Evolutionary conservation across 139 green algal species (phyloP).

Genomic region (Chlamydomonas incerta): DNA sequence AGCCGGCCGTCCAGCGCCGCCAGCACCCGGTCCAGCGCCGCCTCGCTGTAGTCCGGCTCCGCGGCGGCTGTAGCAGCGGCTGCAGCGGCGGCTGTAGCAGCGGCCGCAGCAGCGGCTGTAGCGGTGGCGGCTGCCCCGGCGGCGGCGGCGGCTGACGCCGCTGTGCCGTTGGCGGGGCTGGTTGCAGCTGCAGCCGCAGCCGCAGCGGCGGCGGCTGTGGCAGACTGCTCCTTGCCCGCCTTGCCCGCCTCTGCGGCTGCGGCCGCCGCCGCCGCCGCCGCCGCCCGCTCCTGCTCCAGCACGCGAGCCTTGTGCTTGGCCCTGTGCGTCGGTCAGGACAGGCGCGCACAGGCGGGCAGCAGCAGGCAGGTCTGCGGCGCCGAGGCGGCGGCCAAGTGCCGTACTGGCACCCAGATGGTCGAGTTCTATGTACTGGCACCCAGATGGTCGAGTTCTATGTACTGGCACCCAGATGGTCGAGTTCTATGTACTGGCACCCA

Average conservation of each 20-base stretch:
- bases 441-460: too few species aligned
- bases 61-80: background rate
- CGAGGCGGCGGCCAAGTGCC: too few species aligned
- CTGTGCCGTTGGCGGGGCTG: too few species aligned
- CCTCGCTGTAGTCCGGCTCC: constrained; percentile 39
- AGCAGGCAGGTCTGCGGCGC: too few species aligned
- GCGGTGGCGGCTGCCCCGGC: background rate
- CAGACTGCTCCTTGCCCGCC: background rate
- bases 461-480: too few species aligned
- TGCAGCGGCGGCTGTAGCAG: background rate
- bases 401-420: too few species aligned
- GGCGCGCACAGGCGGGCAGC: too few species aligned
- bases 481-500: too few species aligned
- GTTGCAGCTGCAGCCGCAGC: background rate
- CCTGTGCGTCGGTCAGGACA: too few species aligned
- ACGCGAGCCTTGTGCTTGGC: constrained; percentile 3
- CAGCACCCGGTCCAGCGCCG: constrained; percentile 35
- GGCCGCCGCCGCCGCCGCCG: background rate
- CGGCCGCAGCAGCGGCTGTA: background rate
- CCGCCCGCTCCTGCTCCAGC: background rate
- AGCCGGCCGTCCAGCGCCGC: constrained; percentile 43
- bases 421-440: too few species aligned
- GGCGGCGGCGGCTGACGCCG: too few species aligned
- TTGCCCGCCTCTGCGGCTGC: background rate
- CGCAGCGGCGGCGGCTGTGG: background rate